These are phyloP conservation scores for Erigeron philadelphicus DNA, from an alignment of 140 eudicot genomes.

Conservation along the genomic window DNA sequence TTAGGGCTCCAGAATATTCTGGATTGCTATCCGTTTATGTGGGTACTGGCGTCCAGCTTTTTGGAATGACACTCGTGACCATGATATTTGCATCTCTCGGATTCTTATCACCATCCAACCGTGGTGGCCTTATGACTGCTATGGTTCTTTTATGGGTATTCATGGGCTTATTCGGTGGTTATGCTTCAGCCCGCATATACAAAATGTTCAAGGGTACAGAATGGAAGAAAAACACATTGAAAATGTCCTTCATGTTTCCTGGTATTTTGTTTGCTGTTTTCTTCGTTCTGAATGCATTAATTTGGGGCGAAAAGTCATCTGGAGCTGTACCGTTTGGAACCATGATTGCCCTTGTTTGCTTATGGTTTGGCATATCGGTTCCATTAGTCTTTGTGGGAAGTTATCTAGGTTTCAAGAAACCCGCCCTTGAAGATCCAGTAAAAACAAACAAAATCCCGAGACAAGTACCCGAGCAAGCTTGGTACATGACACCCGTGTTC, in stretches of 20 bases:
- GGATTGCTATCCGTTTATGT: constrained; percentile 37
- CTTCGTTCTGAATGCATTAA: constrained; percentile 71
- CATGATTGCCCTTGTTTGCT: constrained; percentile 77
- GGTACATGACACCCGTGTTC: constrained; percentile 92
- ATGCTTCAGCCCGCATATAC: constrained; percentile 63
- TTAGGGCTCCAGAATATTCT: constrained; percentile 41
- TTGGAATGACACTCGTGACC: constrained; percentile 46
- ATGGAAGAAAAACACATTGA: constrained; percentile 74
- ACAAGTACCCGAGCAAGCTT: constrained; percentile 87
- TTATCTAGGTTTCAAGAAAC: constrained; percentile 81
- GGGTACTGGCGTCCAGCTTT: constrained; percentile 42
- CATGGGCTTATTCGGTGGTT: constrained; percentile 47
- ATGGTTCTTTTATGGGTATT: constrained; percentile 49
- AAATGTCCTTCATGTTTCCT: constrained; percentile 80
- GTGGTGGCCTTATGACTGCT: constrained; percentile 47
- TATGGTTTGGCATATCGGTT: constrained; percentile 92
- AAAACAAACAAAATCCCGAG: constrained; percentile 83
- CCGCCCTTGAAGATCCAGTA: constrained; percentile 77
- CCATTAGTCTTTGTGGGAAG: constrained; percentile 89
- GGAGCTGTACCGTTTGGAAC: constrained; percentile 94
- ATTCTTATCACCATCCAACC: constrained; percentile 45
- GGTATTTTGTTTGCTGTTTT: constrained; percentile 64
- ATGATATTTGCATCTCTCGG: constrained; percentile 49
- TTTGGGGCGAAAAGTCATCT: constrained; percentile 90
- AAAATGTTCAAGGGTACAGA: constrained; percentile 88